Evolutionary conservation across 768 basidiomycete species (phyloP), one percentile per base, ranked within the genome.

Genomic region (Lenzites betulinus): DNA sequence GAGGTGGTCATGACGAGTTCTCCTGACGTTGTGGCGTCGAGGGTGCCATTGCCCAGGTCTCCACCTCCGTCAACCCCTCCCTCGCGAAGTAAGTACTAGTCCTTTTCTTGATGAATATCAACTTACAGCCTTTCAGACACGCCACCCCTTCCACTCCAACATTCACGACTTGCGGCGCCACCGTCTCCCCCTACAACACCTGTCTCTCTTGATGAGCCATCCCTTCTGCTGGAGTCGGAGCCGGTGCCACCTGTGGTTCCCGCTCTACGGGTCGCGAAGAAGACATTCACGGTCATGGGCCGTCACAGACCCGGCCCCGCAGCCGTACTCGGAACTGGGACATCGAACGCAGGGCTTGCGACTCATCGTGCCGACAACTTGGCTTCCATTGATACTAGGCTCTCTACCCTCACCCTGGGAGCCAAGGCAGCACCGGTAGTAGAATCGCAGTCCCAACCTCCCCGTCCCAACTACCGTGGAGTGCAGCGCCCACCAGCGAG

Each of bases 401-500:
- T n/a, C n/a, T n/a, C n/a, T 12, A n/a, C 36, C 20, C 20, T 9
- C 43, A 2, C 11, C 35, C 23, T 52, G 38, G 47, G 61, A 53
- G 42, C 55, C 18, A 44, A n/a, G 13, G 47, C n/a, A 20, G 26
- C 51, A 30, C 52, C 52, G 15, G 25, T 52, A 15, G 44, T 26
- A 11, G 49, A 49, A n/a, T 35, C 52, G 11, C 54, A 43, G 33
- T 39, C 52, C 3, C 54, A 36, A 22, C 49, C 59, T 16, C n/a
- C 62, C 35, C 59, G 66, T 33, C 58, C 69, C 3, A 46, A 61
- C 16, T 62, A 72, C 38, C 63, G 60, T 11, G 72, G 72, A 12
- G 64, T 73, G 13, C 70, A 70, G 50, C 69, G 72, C 6, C 71
- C 72, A n/a, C 71, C 69, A 18, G 62, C 67, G 3, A 67, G 67